phyloP scores from a whole-genome alignment of 2,329 filamentous ascomycete genomes.

The Pezicula radicicola region DNA sequence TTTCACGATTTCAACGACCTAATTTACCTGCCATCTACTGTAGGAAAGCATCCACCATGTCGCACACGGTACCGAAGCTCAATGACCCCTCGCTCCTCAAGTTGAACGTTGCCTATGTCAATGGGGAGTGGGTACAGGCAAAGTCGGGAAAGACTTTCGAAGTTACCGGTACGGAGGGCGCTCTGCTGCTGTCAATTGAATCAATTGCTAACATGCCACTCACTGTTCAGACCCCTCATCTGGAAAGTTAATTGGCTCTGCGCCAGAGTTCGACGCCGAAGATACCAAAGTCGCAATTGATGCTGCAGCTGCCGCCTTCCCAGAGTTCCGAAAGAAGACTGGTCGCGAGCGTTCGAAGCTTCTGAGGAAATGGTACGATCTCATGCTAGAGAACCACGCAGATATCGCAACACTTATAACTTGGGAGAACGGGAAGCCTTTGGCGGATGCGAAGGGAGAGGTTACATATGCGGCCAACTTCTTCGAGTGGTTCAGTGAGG shows the following conservation, averaged over 20 bases:
- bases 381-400: slow-evolving; percentile 74
- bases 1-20: slow-evolving; percentile 19
- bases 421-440: slow-evolving; percentile 86
- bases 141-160: slow-evolving; percentile 90
- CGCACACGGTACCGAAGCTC: slow-evolving; percentile 49
- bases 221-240: slow-evolving; percentile 69
- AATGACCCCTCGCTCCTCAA: slow-evolving; percentile 82
- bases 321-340: slow-evolving; percentile 66
- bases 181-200: neutral
- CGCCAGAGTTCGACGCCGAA: slow-evolving; percentile 76
- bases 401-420: slow-evolving; percentile 82
- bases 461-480: slow-evolving; percentile 71
- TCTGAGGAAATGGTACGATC: slow-evolving; percentile 77
- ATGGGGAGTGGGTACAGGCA: slow-evolving; percentile 88
- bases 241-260: slow-evolving; percentile 74
- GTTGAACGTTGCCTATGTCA: slow-evolving; percentile 76
- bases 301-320: slow-evolving; percentile 76
- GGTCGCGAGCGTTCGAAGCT: slow-evolving; percentile 72
- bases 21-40: slow-evolving; percentile 18
- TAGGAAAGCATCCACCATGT: slow-evolving; percentile 21
- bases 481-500: slow-evolving; percentile 79
- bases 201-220: neutral
- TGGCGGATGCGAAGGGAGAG: slow-evolving; percentile 72
- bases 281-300: slow-evolving; percentile 81
- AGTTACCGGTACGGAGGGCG: slow-evolving; percentile 56